These are phyloP conservation scores for Alnus glutinosa DNA, from an alignment of 306 rosid genomes.

Conservation along the genomic window DNA sequence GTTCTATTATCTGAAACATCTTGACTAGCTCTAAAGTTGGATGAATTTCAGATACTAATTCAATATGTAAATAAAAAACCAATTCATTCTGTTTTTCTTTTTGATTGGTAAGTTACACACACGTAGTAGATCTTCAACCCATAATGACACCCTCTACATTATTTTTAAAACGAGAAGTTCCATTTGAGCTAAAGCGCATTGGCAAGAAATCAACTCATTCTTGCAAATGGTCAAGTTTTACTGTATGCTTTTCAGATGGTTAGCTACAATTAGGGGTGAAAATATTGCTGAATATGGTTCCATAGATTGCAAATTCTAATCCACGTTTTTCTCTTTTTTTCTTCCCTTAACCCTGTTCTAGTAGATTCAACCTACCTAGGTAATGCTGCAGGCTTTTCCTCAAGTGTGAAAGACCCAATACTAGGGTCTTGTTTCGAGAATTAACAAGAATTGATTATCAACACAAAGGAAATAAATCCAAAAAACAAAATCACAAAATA, in stretches of 20 bases:
- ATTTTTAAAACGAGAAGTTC: neutral
- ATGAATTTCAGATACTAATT: no score
- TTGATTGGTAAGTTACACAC: neutral
- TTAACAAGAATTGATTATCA: conserved; percentile 22
- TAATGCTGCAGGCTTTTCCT: conserved; percentile 50
- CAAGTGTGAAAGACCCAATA: conserved; percentile 48
- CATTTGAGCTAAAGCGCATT: neutral
- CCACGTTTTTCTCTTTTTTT: neutral
- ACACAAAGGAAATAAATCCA: conserved; percentile 1
- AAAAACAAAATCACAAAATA: neutral
- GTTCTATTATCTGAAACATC: neutral
- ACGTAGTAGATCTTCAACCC: neutral
- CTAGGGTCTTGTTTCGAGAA: conserved; percentile 44
- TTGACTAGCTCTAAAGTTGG: neutral
- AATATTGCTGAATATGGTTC: neutral
- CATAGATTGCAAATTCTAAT: neutral
- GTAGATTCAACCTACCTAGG: conserved; percentile 54
- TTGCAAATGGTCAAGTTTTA: neutral
- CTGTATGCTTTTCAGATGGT: neutral
- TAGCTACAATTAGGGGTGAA: neutral
- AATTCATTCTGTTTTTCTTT: neutral
- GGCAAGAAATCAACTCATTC: neutral
- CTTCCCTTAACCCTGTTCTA: neutral
- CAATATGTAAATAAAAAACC: neutral
- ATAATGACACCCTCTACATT: neutral